phyloP scores from a whole-genome alignment of 176 grass and related monocot species.

The Guadua angustifolia region DNA sequence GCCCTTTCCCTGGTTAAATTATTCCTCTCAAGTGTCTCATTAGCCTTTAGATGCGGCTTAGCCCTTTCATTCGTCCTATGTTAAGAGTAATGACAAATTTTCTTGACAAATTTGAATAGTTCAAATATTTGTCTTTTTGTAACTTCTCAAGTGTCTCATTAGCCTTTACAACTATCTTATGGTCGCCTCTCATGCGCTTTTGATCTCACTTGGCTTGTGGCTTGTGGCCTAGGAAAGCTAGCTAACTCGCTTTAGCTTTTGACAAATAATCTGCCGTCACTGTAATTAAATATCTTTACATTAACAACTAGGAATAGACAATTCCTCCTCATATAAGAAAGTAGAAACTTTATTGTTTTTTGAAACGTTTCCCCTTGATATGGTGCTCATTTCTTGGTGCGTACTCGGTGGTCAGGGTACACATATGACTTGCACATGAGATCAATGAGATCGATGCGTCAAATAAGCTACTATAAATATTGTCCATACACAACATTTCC shows the following conservation, averaged over 20 bases:
- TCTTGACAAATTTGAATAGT: too few relatives aligned
- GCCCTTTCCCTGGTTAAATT: not conserved
- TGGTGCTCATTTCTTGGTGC: not conserved
- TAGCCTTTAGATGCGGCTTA: too few relatives aligned
- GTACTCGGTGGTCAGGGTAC: conserved; percentile 36
- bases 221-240: not conserved
- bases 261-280: conserved; percentile 25
- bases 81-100: too few relatives aligned
- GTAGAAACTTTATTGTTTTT: not conserved
- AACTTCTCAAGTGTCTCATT: conserved; percentile 40
- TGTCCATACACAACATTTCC: conserved; percentile 27
- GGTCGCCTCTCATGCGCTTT: conserved; percentile 29
- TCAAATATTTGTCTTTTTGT: too few relatives aligned
- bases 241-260: conserved; percentile 32
- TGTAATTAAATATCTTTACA: conserved; percentile 13
- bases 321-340: conserved; percentile 27
- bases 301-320: not conserved
- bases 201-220: conserved; percentile 16
- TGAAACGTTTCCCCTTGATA: not conserved
- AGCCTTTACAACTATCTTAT: conserved; percentile 48
- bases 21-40: conserved; percentile 41
- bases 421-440: conserved; percentile 44
- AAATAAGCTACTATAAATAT: conserved; percentile 44
- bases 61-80: too few relatives aligned
- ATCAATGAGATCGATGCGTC: conserved; percentile 19